Evolutionary conservation across 176 grass and related monocot genomes (phyloP).

Genomic region (Leersia perrieri): DNA sequence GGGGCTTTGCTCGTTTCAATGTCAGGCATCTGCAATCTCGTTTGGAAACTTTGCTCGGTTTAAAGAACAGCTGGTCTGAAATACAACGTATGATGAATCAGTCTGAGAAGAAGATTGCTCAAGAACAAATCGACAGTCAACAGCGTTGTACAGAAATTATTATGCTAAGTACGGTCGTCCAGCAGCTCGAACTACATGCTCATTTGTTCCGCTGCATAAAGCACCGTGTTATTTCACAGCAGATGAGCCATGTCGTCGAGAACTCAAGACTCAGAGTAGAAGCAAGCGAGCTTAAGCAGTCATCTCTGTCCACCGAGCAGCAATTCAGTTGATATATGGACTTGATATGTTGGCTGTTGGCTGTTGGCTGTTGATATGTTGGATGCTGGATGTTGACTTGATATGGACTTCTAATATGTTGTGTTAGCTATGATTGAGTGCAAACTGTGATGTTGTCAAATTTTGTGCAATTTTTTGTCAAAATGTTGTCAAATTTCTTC

Average conservation of each 20-base stretch:
- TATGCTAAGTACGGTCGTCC: background rate
- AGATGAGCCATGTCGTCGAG: background rate
- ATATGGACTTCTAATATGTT: too few species aligned
- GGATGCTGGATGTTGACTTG: too few species aligned
- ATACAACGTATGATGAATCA: background rate
- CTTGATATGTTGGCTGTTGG: too few species aligned
- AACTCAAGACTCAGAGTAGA: constrained; percentile 26
- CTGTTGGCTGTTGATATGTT: too few species aligned
- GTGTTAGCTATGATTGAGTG: too few species aligned
- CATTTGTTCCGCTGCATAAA: background rate
- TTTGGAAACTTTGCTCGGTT: constrained; percentile 31
- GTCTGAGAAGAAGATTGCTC: background rate
- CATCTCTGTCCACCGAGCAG: background rate
- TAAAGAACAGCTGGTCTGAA: background rate
- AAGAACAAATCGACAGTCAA: background rate
- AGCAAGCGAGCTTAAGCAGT: background rate
- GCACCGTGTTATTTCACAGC: background rate
- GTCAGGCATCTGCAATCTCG: constrained; percentile 37
- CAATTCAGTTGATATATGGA: too few species aligned
- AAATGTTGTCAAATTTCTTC: too few species aligned
- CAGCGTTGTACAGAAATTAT: background rate
- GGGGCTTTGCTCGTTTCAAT: too few species aligned
- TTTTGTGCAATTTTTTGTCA: too few species aligned
- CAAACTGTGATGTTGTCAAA: too few species aligned
- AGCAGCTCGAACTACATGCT: constrained; percentile 13